Evolutionary conservation across 2,329 filamentous ascomycete genomes (phyloP).

Genomic region (Diaporthe nobilis): DNA sequence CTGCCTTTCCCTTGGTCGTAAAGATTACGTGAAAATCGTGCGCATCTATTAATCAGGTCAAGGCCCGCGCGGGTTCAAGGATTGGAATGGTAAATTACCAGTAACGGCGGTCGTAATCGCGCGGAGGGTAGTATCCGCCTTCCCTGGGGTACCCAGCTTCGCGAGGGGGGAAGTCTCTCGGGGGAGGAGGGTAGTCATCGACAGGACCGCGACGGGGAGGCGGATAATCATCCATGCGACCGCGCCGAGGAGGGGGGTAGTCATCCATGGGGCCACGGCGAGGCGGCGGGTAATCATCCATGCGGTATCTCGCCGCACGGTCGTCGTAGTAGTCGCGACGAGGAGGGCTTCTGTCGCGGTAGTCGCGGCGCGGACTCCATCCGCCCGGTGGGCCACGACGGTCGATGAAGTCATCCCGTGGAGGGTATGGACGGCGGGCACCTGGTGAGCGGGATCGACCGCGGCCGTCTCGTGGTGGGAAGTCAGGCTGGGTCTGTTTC

Average conservation of each 20-base stretch:
- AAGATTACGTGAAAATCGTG: slow-evolving; percentile 30
- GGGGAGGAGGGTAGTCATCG: slow-evolving; percentile 68
- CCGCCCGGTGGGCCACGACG: slow-evolving; percentile 83
- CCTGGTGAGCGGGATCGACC: slow-evolving; percentile 85
- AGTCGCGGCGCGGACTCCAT: slow-evolving; percentile 86
- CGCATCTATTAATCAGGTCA: slow-evolving; percentile 44
- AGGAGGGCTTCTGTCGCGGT: slow-evolving; percentile 85
- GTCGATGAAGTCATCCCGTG: slow-evolving; percentile 82
- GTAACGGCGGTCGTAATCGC: slow-evolving; percentile 63
- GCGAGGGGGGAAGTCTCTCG: slow-evolving; percentile 64
- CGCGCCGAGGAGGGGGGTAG: slow-evolving; percentile 71
- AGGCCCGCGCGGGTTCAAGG: slow-evolving; percentile 43
- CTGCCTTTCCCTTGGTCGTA: slow-evolving; percentile 30
- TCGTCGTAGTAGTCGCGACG: slow-evolving; percentile 92
- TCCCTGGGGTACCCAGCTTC: slow-evolving; percentile 65
- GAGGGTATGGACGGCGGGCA: slow-evolving; percentile 75
- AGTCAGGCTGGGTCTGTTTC: slow-evolving; percentile 82
- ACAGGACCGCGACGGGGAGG: slow-evolving; percentile 64
- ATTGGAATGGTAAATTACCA: slow-evolving; percentile 55
- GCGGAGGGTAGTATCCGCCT: slow-evolving; percentile 60
- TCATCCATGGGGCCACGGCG: slow-evolving; percentile 81
- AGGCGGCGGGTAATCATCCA: slow-evolving; percentile 82
- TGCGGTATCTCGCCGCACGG: slow-evolving; percentile 78
- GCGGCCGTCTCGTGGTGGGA: slow-evolving; percentile 76
- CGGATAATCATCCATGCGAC: slow-evolving; percentile 68